Percentiles rank a stretch among this genome's conserved stretches.
Conservation (phyloP, 2,329 filamentous ascomycete species). For the Microcera coccophila region DNA sequence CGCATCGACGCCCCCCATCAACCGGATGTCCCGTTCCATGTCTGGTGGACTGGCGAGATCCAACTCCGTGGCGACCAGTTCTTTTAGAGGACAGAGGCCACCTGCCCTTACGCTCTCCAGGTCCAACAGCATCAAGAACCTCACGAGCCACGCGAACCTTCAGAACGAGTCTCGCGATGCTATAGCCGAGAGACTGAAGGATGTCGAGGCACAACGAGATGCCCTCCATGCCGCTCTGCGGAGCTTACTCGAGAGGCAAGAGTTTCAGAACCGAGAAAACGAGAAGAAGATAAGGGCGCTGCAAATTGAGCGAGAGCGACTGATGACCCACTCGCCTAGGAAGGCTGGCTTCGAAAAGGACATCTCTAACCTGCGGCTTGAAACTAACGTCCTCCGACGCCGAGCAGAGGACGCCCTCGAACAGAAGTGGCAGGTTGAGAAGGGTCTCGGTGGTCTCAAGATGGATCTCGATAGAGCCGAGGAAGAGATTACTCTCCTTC, state of each 20-base stretch:
- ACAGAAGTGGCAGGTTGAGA: conserved; percentile 94
- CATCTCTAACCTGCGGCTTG: conserved; percentile 71
- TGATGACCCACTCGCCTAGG: conserved; percentile 61
- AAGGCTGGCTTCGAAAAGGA: conserved; percentile 81
- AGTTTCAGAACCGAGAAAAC: conserved; percentile 78
- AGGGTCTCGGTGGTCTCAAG: conserved; percentile 80
- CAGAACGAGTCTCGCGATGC: conserved; percentile 60
- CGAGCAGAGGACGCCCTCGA: conserved; percentile 91
- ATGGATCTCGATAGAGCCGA: conserved; percentile 96
- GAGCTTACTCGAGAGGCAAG: conserved; percentile 79
- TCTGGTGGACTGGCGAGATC: conserved; percentile 57
- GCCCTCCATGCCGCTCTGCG: conserved; percentile 84
- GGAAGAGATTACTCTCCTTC: conserved; percentile 83
- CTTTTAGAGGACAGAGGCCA: conserved; percentile 38
- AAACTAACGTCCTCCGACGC: conserved; percentile 78
- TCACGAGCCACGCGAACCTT: too few relatives aligned
- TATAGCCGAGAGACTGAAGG: conserved; percentile 76
- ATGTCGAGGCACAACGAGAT: conserved; percentile 90
- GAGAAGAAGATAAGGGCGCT: conserved; percentile 74
- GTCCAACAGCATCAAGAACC: conserved; percentile 56
- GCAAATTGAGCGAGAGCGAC: conserved; percentile 72
- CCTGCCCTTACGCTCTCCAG: conserved; percentile 47
- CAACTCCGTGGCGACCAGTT: conserved; percentile 61
- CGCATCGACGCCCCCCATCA: conserved; percentile 20
- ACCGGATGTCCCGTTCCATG: conserved; percentile 28